Percentiles rank a stretch among this genome's conserved stretches.
These are phyloP conservation scores for Heliocybe sulcata DNA, from an alignment of 1,284 basidiomycete species.

Conservation along the genomic window DNA sequence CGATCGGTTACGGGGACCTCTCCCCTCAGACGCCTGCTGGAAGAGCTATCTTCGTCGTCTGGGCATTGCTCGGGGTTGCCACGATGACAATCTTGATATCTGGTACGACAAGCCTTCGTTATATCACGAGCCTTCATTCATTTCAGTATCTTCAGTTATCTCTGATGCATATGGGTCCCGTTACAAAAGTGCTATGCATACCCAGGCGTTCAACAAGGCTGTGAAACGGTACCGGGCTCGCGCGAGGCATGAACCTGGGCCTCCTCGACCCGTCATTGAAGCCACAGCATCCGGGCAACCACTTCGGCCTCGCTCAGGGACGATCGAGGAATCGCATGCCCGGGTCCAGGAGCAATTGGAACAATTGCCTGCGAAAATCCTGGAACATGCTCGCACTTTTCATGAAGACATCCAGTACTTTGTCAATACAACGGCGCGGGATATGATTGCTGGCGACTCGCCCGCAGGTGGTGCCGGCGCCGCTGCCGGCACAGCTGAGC, in stretches of 20 bases:
- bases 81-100: slow-evolving; percentile 71
- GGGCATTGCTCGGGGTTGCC: slow-evolving; percentile 73
- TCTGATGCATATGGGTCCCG: slow-evolving; percentile 53
- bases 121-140: background rate
- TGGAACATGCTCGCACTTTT: slow-evolving; percentile 37
- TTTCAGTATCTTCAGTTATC: slow-evolving; percentile 36
- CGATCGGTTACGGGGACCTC: slow-evolving; percentile 68
- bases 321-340: slow-evolving; percentile 15
- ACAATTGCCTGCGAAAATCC: slow-evolving; percentile 38
- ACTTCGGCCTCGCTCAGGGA: slow-evolving; percentile 5
- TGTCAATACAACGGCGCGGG: slow-evolving; percentile 15
- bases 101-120: slow-evolving; percentile 29
- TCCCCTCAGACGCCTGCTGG: slow-evolving; percentile 58
- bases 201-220: slow-evolving; percentile 37
- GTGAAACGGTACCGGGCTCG: slow-evolving; percentile 36
- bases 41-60: slow-evolving; percentile 72
- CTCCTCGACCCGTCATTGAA: slow-evolving; percentile 7
- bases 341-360: slow-evolving; percentile 32
- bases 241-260: slow-evolving; percentile 11
- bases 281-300: slow-evolving; percentile 6
- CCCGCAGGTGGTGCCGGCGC: slow-evolving; percentile 7
- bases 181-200: slow-evolving; percentile 44
- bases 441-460: slow-evolving; percentile 8
- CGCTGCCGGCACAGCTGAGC: slow-evolving; percentile 1
- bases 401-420: slow-evolving; percentile 40